Evolutionary conservation across 495 filamentous ascomycete genomes (phyloP).

Genomic region (Tuber borchii): DNA sequence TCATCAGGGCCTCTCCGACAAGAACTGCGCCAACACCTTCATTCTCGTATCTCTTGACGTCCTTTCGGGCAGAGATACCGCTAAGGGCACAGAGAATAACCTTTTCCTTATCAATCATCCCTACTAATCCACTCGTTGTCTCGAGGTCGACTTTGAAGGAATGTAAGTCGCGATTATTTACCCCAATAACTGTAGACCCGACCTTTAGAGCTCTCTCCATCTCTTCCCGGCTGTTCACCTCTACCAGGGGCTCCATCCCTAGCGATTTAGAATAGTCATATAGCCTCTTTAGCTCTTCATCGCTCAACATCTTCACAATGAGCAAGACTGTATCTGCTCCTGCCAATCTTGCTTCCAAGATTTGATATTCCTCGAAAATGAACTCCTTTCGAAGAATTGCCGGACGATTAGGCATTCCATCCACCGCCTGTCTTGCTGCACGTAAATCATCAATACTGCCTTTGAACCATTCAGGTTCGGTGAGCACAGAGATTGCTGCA

Average conservation of each 20-base stretch:
- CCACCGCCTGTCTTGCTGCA: constrained; percentile 75
- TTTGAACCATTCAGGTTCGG: constrained; percentile 98
- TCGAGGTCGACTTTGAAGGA: constrained; percentile 94
- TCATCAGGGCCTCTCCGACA: constrained; percentile 94
- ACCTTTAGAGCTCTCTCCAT: constrained; percentile 81
- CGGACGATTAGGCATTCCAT: constrained; percentile 83
- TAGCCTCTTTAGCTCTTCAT: constrained; percentile 64
- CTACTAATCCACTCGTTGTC: constrained; percentile 85
- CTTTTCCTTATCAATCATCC: constrained; percentile 64
- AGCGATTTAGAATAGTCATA: constrained; percentile 83
- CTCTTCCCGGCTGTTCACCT: constrained; percentile 90
- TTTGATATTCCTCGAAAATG: constrained; percentile 97
- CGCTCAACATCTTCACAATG: constrained; percentile 95
- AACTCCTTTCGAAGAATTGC: constrained; percentile 94
- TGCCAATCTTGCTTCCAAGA: constrained; percentile 85
- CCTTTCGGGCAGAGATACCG: constrained; percentile 84
- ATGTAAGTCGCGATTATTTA: constrained; percentile 94
- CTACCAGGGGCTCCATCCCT: constrained; percentile 96
- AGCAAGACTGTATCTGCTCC: constrained; percentile 92
- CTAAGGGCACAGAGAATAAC: constrained; percentile 94
- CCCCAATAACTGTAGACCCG: constrained; percentile 89
- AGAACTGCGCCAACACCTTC: constrained; percentile 89
- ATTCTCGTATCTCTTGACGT: constrained; percentile 78
- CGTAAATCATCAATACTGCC: constrained; percentile 91
- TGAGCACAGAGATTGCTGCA: constrained; percentile 93